A percentile compares a stretch with the other conserved stretches of the same genome.
Evolutionary conservation across 768 basidiomycete species (phyloP).

Genomic region (Lactarius psammicola): DNA sequence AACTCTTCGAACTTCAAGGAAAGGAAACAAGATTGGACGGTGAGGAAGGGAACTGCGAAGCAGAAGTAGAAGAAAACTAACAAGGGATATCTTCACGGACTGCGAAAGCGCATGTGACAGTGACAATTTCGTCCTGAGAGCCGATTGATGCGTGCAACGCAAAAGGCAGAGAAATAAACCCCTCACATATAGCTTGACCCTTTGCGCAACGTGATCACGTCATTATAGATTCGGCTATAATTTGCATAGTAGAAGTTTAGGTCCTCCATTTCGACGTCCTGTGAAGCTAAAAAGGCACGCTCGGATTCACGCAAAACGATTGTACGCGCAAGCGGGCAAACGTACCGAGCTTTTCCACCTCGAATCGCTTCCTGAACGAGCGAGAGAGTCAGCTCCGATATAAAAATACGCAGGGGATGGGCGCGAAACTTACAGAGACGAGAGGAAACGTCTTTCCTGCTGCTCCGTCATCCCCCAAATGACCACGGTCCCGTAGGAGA

Average conservation of each 20-base stretch:
- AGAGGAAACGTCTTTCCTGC: slow-evolving; percentile 86
- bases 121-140: slow-evolving; percentile 86
- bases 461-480: slow-evolving; percentile 97
- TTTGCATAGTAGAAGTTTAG: slow-evolving; percentile 96
- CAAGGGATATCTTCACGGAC: slow-evolving; percentile 95
- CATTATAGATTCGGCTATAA: slow-evolving; percentile 97
- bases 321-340: slow-evolving; percentile 28
- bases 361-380: slow-evolving; percentile 81
- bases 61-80: slow-evolving; percentile 34
- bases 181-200: slow-evolving; percentile 94
- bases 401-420: slow-evolving; percentile 1
- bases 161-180: slow-evolving; percentile 28
- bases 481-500: slow-evolving; percentile 92
- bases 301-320: slow-evolving; percentile 6
- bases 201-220: slow-evolving; percentile 91
- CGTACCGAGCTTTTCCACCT: slow-evolving; percentile 81
- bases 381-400: slow-evolving; percentile 3
- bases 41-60: not conserved
- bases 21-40: not conserved
- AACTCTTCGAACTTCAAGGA: slow-evolving; percentile 77
- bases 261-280: slow-evolving; percentile 94
- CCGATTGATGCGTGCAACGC: slow-evolving; percentile 10
- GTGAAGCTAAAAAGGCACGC: slow-evolving; percentile 54
- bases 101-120: slow-evolving; percentile 93
- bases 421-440: slow-evolving; percentile 69